These are phyloP conservation scores for Ophiosphaerella korrae DNA, from an alignment of 2,329 filamentous ascomycete genomes.

Conservation along the genomic window DNA sequence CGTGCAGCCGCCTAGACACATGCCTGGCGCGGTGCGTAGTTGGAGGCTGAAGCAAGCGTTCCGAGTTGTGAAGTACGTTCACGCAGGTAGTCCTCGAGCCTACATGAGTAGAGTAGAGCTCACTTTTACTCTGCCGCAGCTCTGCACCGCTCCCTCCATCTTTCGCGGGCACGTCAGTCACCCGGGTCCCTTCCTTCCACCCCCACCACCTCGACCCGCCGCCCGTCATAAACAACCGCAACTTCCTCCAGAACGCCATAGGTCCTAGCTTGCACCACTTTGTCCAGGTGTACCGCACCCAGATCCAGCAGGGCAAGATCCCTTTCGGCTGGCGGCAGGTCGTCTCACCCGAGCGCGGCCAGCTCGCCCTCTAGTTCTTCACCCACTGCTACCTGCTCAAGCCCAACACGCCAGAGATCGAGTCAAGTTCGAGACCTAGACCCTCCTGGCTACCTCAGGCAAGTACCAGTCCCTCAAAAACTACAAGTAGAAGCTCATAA, in stretches of 20 bases:
- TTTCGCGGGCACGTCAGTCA: no score
- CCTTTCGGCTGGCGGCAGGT: conserved; percentile 42
- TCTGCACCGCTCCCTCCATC: conserved; percentile 19
- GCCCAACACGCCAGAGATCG: conserved; percentile 32
- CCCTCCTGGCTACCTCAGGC: conserved; percentile 27
- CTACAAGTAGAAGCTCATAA: conserved; percentile 37
- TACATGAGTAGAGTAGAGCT: conserved; percentile 29
- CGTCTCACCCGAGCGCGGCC: conserved; percentile 34
- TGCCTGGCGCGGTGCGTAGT: no score
- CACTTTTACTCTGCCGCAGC: conserved; percentile 16
- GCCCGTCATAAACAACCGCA: conserved; percentile 42
- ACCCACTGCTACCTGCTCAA: conserved; percentile 40
- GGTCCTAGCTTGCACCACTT: conserved; percentile 28
- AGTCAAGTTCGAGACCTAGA: conserved; percentile 37
- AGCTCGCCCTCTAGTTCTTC: conserved; percentile 40
- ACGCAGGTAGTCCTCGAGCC: no score
- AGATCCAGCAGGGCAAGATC: conserved; percentile 32
- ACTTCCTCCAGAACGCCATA: conserved; percentile 36
- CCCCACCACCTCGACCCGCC: conserved; percentile 1
- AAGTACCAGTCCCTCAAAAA: conserved; percentile 40
- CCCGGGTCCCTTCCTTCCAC: background rate
- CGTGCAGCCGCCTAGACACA: no score
- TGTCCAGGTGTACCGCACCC: conserved; percentile 33
- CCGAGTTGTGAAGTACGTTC: no score
- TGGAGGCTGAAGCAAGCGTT: no score